Evolutionary conservation across 169 alveolate species (phyloP).

Genomic region (Plasmodium adleri): DNA sequence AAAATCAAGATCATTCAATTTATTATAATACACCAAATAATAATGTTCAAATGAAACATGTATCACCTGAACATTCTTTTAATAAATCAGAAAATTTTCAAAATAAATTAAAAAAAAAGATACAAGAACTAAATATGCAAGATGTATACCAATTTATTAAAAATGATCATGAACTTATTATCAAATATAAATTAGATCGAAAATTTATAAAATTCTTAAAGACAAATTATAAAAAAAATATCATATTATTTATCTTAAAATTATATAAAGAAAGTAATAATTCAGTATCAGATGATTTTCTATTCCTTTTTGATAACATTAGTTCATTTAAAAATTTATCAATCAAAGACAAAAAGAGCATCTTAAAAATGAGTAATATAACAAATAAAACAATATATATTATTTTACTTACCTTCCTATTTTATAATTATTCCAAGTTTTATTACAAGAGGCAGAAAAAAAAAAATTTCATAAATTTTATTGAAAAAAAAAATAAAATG

Average conservation of each 20-base stretch:
- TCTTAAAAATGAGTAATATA: slow-evolving; percentile 53
- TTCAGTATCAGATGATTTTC: slow-evolving; percentile 23
- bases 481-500: slow-evolving; percentile 41
- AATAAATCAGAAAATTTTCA: slow-evolving; percentile 4
- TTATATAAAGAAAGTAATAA: slow-evolving; percentile 44
- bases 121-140: slow-evolving; percentile 38
- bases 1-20: background rate
- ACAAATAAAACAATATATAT: slow-evolving; percentile 51
- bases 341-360: slow-evolving; percentile 45
- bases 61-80: background rate
- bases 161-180: slow-evolving; percentile 68
- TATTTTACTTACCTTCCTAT: slow-evolving; percentile 36
- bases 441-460: slow-evolving; percentile 36
- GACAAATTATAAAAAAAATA: slow-evolving; percentile 55
- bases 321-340: slow-evolving; percentile 31
- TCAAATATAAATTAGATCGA: slow-evolving; percentile 53
- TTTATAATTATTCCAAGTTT: slow-evolving; percentile 66
- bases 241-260: slow-evolving; percentile 29
- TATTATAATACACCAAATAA: background rate
- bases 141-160: slow-evolving; percentile 47
- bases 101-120: slow-evolving; percentile 44
- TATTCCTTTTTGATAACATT: slow-evolving; percentile 55
- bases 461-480: slow-evolving; percentile 26
- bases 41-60: no score
- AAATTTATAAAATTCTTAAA: slow-evolving; percentile 41